These are phyloP conservation scores for Cicer bijugum DNA, from an alignment of 306 rosid species.

Conservation along the genomic window DNA sequence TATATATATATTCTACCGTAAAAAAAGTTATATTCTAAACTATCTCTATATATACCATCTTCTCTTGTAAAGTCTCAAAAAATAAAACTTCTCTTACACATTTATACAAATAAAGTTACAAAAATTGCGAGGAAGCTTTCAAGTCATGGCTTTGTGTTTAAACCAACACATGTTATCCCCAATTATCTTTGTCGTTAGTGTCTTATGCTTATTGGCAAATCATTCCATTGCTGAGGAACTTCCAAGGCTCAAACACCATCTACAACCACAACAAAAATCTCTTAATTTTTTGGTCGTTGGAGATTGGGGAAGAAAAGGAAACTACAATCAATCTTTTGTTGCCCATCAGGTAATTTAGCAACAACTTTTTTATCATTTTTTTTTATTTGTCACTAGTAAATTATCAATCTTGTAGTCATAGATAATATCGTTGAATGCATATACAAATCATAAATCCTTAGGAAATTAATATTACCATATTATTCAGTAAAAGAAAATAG, in stretches of 20 bases:
- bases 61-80: not conserved
- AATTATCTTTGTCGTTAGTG: not conserved
- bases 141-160: conserved; percentile 40
- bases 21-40: not conserved
- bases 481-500: no score
- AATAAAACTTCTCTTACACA: no score
- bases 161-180: not conserved
- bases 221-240: conserved; percentile 49
- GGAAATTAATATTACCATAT: no score
- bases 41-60: not conserved
- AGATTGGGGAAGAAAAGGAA: conserved; percentile 81
- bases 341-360: conserved; percentile 58
- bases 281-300: conserved; percentile 66
- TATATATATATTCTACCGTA: no score
- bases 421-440: not conserved
- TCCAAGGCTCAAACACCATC: conserved; percentile 40
- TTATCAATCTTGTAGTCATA: not conserved
- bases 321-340: conserved; percentile 63
- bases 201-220: conserved; percentile 19
- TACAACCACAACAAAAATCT: conserved; percentile 43
- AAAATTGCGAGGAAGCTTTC: no score
- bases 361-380: not conserved
- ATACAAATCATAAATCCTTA: no score
- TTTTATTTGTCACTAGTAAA: not conserved
- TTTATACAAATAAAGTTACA: no score